Evolutionary conservation across 2,329 filamentous ascomycete genomes (phyloP).

Genomic region (Fusarium zealandicum): DNA sequence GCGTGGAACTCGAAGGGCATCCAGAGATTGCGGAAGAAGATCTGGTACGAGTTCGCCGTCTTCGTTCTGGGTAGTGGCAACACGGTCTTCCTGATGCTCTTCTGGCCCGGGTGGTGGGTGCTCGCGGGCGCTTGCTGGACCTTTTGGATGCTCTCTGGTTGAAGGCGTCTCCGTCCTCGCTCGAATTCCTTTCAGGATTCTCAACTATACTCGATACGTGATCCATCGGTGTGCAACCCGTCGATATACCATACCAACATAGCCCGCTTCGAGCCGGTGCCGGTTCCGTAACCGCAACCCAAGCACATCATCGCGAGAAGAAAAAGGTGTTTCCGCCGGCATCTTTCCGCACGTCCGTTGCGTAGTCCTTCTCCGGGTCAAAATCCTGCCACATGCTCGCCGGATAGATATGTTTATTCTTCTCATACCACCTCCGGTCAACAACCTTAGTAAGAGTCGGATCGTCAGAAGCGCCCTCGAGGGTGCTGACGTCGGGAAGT

Average conservation of each 20-base stretch:
- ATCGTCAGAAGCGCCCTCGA: slow-evolving; percentile 82
- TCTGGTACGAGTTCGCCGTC: slow-evolving; percentile 60
- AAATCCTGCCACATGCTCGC: slow-evolving; percentile 96
- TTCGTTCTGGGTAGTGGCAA: slow-evolving; percentile 61
- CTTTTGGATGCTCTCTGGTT: slow-evolving; percentile 46
- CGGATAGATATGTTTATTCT: slow-evolving; percentile 97
- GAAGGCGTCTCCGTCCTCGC: slow-evolving; percentile 34
- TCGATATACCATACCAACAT: slow-evolving; percentile 7
- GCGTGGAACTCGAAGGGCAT: slow-evolving; percentile 50
- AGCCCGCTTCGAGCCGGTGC: slow-evolving; percentile 1
- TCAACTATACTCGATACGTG: slow-evolving; percentile 16
- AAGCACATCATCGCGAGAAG: slow-evolving; percentile 60
- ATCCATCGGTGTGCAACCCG: slow-evolving; percentile 17
- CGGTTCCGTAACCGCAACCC: slow-evolving; percentile 4
- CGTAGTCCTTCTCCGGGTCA: slow-evolving; percentile 87
- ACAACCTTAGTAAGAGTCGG: slow-evolving; percentile 89
- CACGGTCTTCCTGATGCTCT: slow-evolving; percentile 56
- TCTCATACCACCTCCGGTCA: slow-evolving; percentile 94
- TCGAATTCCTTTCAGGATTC: slow-evolving; percentile 13
- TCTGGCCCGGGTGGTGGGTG: slow-evolving; percentile 66
- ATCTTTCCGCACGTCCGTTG: slow-evolving; percentile 79
- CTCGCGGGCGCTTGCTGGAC: slow-evolving; percentile 49
- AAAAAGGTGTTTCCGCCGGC: slow-evolving; percentile 93
- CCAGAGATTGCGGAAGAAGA: slow-evolving; percentile 52
- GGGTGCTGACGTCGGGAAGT: slow-evolving; percentile 58